Evolutionary conservation across 2,329 filamentous ascomycete genomes (phyloP).

Genomic region (Graphiopsis chlorocephala): DNA sequence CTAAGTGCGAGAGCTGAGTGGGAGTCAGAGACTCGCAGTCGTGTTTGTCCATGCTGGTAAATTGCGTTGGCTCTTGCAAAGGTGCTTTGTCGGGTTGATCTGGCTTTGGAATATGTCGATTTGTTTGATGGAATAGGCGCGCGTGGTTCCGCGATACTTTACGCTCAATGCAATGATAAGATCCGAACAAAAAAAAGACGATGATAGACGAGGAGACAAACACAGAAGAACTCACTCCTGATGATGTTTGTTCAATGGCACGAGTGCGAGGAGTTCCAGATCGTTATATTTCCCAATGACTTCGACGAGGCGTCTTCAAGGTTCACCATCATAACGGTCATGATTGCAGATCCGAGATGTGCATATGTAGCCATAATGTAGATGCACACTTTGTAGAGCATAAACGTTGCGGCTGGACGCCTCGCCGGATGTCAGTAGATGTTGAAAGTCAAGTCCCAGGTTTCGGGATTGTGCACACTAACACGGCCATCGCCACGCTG

Average conservation of each 20-base stretch:
- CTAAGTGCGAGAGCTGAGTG: conserved; percentile 28
- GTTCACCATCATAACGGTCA: background rate
- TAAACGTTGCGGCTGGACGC: background rate
- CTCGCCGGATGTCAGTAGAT: background rate
- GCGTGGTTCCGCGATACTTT: background rate
- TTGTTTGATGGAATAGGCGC: background rate
- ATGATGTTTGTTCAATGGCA: background rate
- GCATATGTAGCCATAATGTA: background rate
- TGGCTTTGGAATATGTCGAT: background rate
- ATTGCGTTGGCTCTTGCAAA: background rate
- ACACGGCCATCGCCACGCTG: background rate
- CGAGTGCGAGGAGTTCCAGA: background rate
- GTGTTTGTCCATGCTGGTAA: conserved; percentile 26
- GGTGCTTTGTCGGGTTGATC: too few relatives aligned
- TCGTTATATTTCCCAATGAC: background rate
- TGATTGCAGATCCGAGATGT: background rate
- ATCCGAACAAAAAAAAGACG: background rate
- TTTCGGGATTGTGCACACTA: background rate
- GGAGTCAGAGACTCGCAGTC: conserved; percentile 32
- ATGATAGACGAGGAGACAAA: background rate
- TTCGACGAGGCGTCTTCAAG: background rate
- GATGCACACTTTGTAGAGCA: background rate
- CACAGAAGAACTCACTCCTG: background rate
- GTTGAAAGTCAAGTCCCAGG: background rate
- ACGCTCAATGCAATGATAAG: background rate